Base-by-base conservation (phyloP, 2,329 filamentous ascomycete species). In the Calonectria fujianensis region DNA sequence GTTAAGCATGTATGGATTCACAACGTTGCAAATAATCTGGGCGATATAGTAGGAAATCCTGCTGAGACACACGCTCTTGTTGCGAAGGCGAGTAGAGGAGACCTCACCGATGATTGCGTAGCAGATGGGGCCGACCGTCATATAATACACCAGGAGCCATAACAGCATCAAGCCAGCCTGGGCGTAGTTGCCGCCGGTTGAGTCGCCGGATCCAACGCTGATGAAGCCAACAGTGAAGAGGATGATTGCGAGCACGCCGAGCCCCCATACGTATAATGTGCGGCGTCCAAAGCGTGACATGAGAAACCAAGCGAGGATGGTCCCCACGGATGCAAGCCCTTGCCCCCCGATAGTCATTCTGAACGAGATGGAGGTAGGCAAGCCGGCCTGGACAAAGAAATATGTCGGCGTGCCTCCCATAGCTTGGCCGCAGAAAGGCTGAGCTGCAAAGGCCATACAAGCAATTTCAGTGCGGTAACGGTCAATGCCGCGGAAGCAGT, bases 401-500 rank as follows among this genome's bases (percentile, higher is more conserved):
- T 86, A 88, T 1, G 84, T 85, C 4, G 83, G 82, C 73, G 85
- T 85, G 4, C 82, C 82, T 52, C 84, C 81, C 63, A 85, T 79
- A 24, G 82, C 79, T 31, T 80, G 79, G 29, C 85, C 83, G 59
- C 81, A 79, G 7, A 83, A 82, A 66, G 84, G 83, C 73, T 87
- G 86, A 6, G 80, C 82, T 29, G 84, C 74, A 75, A 84, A 85
- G 27, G 80, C 81, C 50, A 83, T 64, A 78, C 83, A 81, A 72
- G 82, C 83, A 57, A 88, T 85, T 75, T 87, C 84, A 8, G 86
- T 87, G 20, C 86, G 84, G 24, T 85, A 84, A 0, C 84, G 81
- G 71, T 89, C 84, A 11, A 83, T 82, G 29, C 88, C 88, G 11
- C 80, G 82, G 84, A 90, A 89, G 75, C 85, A 88, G 78, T 89